Base-by-base conservation (phyloP, 163 green algal genomes). In the Chlamydomonas reinhardtii region DNA sequence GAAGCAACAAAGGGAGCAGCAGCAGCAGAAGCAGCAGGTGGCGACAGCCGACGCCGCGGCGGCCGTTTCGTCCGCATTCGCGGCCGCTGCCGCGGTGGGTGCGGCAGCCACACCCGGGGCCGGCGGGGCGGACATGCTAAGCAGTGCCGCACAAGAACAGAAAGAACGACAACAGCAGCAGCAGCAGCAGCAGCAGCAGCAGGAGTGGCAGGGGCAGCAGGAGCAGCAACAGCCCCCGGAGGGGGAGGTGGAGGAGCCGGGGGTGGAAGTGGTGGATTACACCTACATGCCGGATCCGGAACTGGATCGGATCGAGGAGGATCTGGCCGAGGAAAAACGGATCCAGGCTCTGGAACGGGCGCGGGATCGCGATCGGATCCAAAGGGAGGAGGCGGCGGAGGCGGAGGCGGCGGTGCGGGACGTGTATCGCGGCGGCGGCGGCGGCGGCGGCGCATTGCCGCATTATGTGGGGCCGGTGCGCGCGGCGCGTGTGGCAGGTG, bases 321-420 rank as follows among this genome's bases (percentile, higher is more conserved):
- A 86, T 31, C 56, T 48, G 35, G 70, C 16, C 29, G 48, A 75
- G 34, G 48, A 56, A 19, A 17, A 19, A 56, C 48, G 48, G 48
- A 56, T 56, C 48, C 48, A 56, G 48, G 68, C 32, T 16, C 2
- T 34, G n/a, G 39, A 71, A 39, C 1, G 31, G 2, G 31, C 37
- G 66, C 29, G 29, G 0, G 66, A 39, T 9, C 19, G 14, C 31
- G 66, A 9, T 16, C n/a, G 31, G 31, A 32, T 14, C 66, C 39
- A 19, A 27, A 56, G 80, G 0, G 68, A 62, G 79, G 56, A 12
- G 29, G 35, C 24, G 48, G 69, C 69, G 70, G 54, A 27, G 56
- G 80, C 80, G 34, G 80, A 86, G 34, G 56, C 56, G 27, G 80
- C 80, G 19, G 56, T 86, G 52, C 80, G 31, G 70, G 54, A 56